These are phyloP conservation scores for Abrus pulchellus DNA, from an alignment of 306 rosid genomes.

Conservation along the genomic window DNA sequence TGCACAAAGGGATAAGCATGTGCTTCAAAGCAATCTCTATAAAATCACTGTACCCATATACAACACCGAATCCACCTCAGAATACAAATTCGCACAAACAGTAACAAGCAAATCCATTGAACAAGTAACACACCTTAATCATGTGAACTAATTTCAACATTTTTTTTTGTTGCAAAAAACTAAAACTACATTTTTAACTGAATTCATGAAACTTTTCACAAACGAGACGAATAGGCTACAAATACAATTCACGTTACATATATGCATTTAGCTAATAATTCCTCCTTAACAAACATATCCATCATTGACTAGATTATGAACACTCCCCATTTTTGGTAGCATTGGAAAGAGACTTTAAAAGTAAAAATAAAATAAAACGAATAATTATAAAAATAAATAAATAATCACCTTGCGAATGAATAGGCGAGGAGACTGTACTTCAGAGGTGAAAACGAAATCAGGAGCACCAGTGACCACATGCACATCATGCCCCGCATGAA, in stretches of 20 bases:
- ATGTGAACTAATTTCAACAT: neutral
- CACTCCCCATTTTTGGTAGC: neutral
- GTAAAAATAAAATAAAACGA: neutral
- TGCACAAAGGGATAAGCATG: slow-evolving; percentile 26
- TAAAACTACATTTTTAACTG: slow-evolving; percentile 20
- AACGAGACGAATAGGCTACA: slow-evolving; percentile 11
- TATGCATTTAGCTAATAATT: slow-evolving; percentile 4
- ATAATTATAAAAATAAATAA: neutral
- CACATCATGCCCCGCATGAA: slow-evolving; percentile 90
- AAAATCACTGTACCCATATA: neutral
- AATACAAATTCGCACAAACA: slow-evolving; percentile 19
- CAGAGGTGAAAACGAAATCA: slow-evolving; percentile 91
- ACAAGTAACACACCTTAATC: slow-evolving; percentile 3
- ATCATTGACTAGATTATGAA: neutral
- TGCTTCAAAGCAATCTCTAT: neutral
- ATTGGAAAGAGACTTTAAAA: neutral
- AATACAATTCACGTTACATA: neutral
- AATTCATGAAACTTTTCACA: neutral
- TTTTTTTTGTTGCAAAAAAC: neutral
- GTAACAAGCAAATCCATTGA: slow-evolving; percentile 7
- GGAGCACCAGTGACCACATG: slow-evolving; percentile 97
- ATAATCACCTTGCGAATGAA: slow-evolving; percentile 81
- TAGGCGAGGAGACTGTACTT: slow-evolving; percentile 75
- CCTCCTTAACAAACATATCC: slow-evolving; percentile 16
- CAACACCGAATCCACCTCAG: slow-evolving; percentile 17